These are phyloP conservation scores for Spinacia oleracea DNA, from an alignment of 179 eudicot genomes.

Conservation along the genomic window DNA sequence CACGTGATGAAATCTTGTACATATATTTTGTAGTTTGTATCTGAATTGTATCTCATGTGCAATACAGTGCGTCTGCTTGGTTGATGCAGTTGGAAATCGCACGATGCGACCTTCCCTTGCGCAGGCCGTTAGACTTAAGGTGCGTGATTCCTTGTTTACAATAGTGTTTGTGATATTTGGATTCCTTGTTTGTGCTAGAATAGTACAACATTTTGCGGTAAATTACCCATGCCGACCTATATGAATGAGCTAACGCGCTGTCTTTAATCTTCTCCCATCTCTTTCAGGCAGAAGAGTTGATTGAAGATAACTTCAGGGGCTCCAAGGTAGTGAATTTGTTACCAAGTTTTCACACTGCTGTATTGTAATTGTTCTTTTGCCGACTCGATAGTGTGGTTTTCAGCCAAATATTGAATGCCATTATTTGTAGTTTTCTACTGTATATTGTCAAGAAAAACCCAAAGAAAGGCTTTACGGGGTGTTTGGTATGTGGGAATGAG, in stretches of 20 bases:
- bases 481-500: too few relatives aligned
- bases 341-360: slow-evolving; percentile 1
- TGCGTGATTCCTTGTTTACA: slow-evolving; percentile 22
- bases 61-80: slow-evolving; percentile 90
- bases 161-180: not conserved
- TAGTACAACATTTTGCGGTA: not conserved
- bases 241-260: slow-evolving; percentile 9
- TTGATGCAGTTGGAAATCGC: slow-evolving; percentile 84
- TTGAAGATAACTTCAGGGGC: slow-evolving; percentile 71
- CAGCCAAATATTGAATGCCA: not conserved
- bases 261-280: slow-evolving; percentile 7
- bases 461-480: not conserved
- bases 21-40: not conserved
- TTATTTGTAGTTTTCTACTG: not conserved
- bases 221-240: not conserved
- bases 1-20: slow-evolving; percentile 7
- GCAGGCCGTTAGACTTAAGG: slow-evolving; percentile 86
- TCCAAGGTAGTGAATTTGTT: slow-evolving; percentile 58
- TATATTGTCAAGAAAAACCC: not conserved
- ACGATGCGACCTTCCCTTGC: slow-evolving; percentile 97
- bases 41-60: slow-evolving; percentile 6
- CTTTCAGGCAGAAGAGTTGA: slow-evolving; percentile 74
- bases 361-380: not conserved
- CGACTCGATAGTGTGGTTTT: not conserved
- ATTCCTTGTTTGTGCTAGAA: not conserved